Evolutionary conservation across 768 basidiomycete genomes (phyloP).

Genomic region (Leucocoprinus sp.): DNA sequence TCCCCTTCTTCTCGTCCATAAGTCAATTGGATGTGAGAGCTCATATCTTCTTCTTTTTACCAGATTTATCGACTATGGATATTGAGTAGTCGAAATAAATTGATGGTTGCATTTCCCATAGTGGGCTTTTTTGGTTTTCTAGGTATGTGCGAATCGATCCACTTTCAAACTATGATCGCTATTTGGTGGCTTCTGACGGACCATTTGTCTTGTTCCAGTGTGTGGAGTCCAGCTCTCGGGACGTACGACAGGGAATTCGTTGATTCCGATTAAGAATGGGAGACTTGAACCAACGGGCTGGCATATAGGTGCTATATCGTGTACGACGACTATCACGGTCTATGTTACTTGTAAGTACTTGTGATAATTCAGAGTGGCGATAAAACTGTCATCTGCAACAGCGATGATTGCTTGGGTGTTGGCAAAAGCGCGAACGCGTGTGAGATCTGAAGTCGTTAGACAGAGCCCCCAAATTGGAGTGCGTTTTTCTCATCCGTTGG

Average conservation of each 20-base stretch:
- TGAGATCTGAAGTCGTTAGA: background rate
- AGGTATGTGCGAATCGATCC: background rate
- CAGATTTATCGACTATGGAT: conserved; percentile 2
- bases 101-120: background rate
- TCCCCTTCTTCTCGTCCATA: background rate
- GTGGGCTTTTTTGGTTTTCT: background rate
- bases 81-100: background rate
- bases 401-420: background rate
- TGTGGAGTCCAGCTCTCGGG: background rate
- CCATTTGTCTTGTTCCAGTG: background rate
- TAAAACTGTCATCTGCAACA: background rate
- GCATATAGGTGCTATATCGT: background rate
- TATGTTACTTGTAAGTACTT: background rate
- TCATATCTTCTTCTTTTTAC: background rate
- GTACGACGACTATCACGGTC: background rate
- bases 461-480: background rate
- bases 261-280: background rate
- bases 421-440: background rate
- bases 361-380: background rate
- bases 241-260: background rate
- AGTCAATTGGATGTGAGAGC: background rate
- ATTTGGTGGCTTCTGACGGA: background rate
- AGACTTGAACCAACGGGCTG: background rate
- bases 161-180: background rate
- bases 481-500: background rate